Evolutionary conservation across 805 yeast genomes (phyloP).

Genomic region (Torulaspora maleeae): DNA sequence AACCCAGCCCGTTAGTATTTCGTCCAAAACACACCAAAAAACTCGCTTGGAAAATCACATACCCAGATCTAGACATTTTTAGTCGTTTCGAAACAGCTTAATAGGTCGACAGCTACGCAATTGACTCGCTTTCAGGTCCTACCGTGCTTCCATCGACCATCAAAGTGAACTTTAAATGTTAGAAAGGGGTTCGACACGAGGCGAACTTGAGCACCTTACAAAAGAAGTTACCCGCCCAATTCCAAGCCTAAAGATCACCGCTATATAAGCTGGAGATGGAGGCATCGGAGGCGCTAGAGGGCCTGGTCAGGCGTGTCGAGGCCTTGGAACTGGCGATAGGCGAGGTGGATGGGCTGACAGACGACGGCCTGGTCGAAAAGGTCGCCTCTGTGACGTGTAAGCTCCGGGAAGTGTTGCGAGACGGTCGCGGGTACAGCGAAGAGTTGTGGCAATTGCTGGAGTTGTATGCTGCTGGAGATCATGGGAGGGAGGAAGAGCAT

Average conservation of each 20-base stretch:
- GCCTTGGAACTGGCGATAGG: slow-evolving; percentile 1
- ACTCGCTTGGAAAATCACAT: slow-evolving; percentile 19
- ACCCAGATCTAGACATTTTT: slow-evolving; percentile 38
- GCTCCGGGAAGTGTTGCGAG: slow-evolving; percentile 4
- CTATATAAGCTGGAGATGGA: slow-evolving; percentile 1
- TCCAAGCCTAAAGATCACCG: background rate
- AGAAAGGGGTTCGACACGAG: slow-evolving; percentile 9
- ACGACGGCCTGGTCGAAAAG: background rate
- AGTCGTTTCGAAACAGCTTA: slow-evolving; percentile 1
- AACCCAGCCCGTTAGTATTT: background rate
- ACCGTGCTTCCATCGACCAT: background rate
- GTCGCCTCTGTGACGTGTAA: slow-evolving; percentile 2
- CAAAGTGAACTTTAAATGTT: background rate
- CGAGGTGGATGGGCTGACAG: background rate
- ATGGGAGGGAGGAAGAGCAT: background rate
- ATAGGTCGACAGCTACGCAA: slow-evolving; percentile 1
- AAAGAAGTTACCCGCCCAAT: slow-evolving; percentile 3
- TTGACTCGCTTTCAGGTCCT: background rate
- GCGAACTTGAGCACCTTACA: slow-evolving; percentile 1
- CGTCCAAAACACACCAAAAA: background rate
- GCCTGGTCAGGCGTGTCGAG: slow-evolving; percentile 1
- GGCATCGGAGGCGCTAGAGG: background rate
- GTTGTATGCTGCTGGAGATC: slow-evolving; percentile 2
- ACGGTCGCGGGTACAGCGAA: slow-evolving; percentile 9
- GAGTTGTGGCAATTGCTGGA: slow-evolving; percentile 5